Conservation (phyloP, 106 monocot genomes). For the Phalaenopsis aphrodite region DNA sequence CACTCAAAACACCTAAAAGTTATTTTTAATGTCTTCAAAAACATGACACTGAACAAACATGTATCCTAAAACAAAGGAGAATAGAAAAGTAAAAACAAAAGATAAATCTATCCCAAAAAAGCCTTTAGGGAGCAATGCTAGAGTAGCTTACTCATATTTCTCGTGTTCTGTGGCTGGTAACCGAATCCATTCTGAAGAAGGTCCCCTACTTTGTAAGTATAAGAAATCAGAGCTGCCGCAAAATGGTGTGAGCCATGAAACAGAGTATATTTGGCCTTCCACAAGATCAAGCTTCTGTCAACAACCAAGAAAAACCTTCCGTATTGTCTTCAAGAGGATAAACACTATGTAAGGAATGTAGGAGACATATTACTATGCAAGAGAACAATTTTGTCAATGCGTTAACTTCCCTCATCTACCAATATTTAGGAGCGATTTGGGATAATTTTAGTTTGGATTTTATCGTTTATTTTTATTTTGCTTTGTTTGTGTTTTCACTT, state of each 20-base stretch:
- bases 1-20: too few species aligned
- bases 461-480: too few species aligned
- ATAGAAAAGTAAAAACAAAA: too few species aligned
- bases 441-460: too few species aligned
- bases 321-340: neutral
- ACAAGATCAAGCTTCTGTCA: slow-evolving; percentile 74
- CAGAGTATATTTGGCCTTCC: slow-evolving; percentile 88
- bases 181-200: slow-evolving; percentile 56
- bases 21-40: too few species aligned
- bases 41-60: too few species aligned
- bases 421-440: neutral
- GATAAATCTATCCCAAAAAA: too few species aligned
- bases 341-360: neutral
- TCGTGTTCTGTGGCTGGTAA: slow-evolving; percentile 20
- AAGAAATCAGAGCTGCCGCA: slow-evolving; percentile 34
- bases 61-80: too few species aligned
- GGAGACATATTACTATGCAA: neutral
- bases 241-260: slow-evolving; percentile 60
- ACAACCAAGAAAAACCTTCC: neutral
- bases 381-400: neutral
- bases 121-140: neutral
- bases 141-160: slow-evolving; percentile 62
- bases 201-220: slow-evolving; percentile 79
- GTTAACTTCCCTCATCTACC: neutral
- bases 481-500: too few species aligned